Conservation (phyloP, 768 basidiomycete species). For the Rhizopogon vinicolor region DNA sequence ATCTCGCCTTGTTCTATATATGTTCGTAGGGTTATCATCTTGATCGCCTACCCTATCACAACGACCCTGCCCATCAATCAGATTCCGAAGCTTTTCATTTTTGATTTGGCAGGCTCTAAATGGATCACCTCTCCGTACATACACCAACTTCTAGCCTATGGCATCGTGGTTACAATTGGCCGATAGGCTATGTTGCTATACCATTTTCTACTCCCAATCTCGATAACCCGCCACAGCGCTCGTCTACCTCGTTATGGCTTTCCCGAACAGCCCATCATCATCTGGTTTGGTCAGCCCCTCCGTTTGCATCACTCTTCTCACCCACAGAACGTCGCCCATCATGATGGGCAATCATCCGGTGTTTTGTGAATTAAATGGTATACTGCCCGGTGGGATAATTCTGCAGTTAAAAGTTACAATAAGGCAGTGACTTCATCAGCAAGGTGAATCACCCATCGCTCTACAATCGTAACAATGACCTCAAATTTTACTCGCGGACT, state of each 20-base stretch:
- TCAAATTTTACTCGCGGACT: background rate
- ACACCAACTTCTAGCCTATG: conserved; percentile 16
- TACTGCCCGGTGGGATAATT: background rate
- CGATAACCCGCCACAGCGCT: conserved; percentile 6
- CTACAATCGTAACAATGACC: background rate
- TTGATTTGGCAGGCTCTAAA: conserved; percentile 19
- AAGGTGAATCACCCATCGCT: background rate
- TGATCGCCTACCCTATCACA: conserved; percentile 34
- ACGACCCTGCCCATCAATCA: conserved; percentile 30
- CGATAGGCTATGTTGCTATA: conserved; percentile 6
- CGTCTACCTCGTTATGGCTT: background rate
- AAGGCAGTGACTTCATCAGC: background rate
- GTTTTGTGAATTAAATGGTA: background rate
- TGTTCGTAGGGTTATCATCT: conserved; percentile 22
- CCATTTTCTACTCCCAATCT: background rate
- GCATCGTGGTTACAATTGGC: conserved; percentile 12
- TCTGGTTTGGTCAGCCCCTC: background rate
- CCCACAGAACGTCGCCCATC: background rate
- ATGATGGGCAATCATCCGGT: background rate
- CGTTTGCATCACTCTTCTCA: background rate
- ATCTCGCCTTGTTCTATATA: conserved; percentile 16
- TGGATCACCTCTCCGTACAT: conserved; percentile 20
- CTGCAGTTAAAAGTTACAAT: background rate
- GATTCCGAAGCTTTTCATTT: conserved; percentile 22
- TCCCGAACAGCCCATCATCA: background rate